Evolutionary conservation across 768 basidiomycete genomes (phyloP), one percentile per base, ranked within the genome.

Genomic region (Dentipellis fragilis): DNA sequence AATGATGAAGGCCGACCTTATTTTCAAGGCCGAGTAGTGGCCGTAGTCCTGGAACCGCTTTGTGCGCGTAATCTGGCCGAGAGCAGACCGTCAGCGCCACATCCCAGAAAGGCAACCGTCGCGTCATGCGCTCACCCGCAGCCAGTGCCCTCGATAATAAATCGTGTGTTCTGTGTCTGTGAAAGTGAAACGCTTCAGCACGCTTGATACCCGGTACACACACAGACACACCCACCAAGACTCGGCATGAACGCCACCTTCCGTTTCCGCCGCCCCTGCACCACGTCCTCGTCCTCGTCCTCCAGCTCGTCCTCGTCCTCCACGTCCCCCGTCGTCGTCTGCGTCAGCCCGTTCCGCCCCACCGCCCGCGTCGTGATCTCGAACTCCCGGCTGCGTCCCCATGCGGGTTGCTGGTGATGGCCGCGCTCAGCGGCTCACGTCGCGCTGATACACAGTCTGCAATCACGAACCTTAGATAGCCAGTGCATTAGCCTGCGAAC

Each of bases 101-200:
- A 48, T 29, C 36, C 42, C 52, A 17, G 59, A 67, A 55, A 59
- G 58, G 54, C 38, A 54, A 42, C 37, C 52, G 36, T 45, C 45
- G 52, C 51, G 49, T 48, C 52, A 58, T 51, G 49, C 23, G 69
- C 80, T 57, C 65, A 90, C 87, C 66, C 88, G 78, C 57, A 92
- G 75, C 89, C 89, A 91, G 65, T 92, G 90, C 51, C 89, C 89
- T 65, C 81, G 81, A 75, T 92, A 92, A 74, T 88, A 92, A 55
- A 92, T 89, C 14, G 88, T 92, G 67, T 92, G 89, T 7, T 86
- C 89, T 0, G 87, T 89, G 64, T 91, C 89, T 90, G 51, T 7
- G 35, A 34, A 51, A 57, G 56, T 49, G 56, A 48, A 49, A 49
- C 49, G 22, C 38, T 56, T 52, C 46, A 49, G 54, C 54, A 21